phyloP scores from a whole-genome alignment of 805 yeast genomes.

The Kodamaea fukazawae region DNA sequence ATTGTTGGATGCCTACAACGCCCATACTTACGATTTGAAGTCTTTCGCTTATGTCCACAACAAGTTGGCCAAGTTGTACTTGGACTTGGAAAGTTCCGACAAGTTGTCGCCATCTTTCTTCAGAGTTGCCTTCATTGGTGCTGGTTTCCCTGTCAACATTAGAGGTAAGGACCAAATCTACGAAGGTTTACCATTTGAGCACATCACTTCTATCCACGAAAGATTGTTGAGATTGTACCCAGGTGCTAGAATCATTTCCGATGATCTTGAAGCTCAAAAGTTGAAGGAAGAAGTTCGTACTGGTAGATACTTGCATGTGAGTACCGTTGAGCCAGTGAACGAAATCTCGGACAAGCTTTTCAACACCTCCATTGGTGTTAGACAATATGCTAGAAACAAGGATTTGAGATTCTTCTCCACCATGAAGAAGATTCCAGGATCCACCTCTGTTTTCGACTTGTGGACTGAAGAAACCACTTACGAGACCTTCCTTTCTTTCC shows the following conservation, averaged over 20 bases:
- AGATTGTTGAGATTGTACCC: slow-evolving; percentile 73
- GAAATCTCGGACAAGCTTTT: slow-evolving; percentile 47
- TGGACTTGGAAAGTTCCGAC: slow-evolving; percentile 63
- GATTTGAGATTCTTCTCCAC: slow-evolving; percentile 68
- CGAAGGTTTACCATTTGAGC: slow-evolving; percentile 87
- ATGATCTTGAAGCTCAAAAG: slow-evolving; percentile 54
- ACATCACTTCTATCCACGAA: slow-evolving; percentile 77
- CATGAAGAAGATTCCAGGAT: slow-evolving; percentile 69
- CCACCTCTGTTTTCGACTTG: slow-evolving; percentile 65
- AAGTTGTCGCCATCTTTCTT: slow-evolving; percentile 75
- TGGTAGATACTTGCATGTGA: slow-evolving; percentile 72
- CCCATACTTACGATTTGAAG: slow-evolving; percentile 68
- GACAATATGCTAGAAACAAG: slow-evolving; percentile 73
- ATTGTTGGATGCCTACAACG: slow-evolving; percentile 69
- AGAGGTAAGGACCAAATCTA: slow-evolving; percentile 76
- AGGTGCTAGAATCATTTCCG: slow-evolving; percentile 70
- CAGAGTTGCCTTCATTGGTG: slow-evolving; percentile 76
- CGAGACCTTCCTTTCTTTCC: slow-evolving; percentile 74
- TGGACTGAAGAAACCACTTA: slow-evolving; percentile 89
- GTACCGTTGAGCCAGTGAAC: slow-evolving; percentile 67
- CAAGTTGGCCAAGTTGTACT: slow-evolving; percentile 65
- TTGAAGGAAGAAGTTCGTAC: slow-evolving; percentile 46
- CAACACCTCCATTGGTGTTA: slow-evolving; percentile 56
- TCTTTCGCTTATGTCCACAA: slow-evolving; percentile 72
- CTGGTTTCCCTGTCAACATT: slow-evolving; percentile 76